Conservation (phyloP, 2,329 filamentous ascomycete species). For the Colletotrichum siamense region DNA sequence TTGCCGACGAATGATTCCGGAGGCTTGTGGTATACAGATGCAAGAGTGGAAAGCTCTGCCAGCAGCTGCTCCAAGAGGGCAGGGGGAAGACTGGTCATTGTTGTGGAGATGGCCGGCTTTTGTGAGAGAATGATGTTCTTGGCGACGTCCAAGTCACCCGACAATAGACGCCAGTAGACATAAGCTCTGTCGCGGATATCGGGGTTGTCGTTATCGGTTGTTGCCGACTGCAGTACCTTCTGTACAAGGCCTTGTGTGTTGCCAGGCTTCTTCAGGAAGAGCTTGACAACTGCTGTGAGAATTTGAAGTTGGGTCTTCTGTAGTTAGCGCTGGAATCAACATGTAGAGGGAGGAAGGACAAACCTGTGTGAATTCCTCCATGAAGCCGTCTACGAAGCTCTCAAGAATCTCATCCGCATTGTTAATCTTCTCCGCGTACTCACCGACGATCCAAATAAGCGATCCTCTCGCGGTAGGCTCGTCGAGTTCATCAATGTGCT, state of each 20-base stretch:
- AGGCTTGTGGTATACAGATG: slow-evolving; percentile 98
- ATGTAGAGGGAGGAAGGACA: slow-evolving; percentile 28
- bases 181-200: slow-evolving; percentile 97
- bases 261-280: slow-evolving; percentile 96
- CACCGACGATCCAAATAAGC: slow-evolving; percentile 98
- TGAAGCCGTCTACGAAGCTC: slow-evolving; percentile 91
- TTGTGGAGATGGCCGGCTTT: slow-evolving; percentile 92
- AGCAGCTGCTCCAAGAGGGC: slow-evolving; percentile 89
- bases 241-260: slow-evolving; percentile 91
- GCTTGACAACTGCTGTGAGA: slow-evolving; percentile 93
- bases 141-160: slow-evolving; percentile 87
- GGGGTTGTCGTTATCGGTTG: slow-evolving; percentile 94
- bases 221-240: slow-evolving; percentile 91
- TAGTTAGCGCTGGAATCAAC: slow-evolving; percentile 15
- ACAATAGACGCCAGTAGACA: slow-evolving; percentile 96
- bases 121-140: slow-evolving; percentile 91
- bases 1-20: slow-evolving; percentile 98
- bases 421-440: slow-evolving; percentile 98
- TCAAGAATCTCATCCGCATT: slow-evolving; percentile 95
- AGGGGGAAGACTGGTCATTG: slow-evolving; percentile 87
- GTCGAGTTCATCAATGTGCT: slow-evolving; percentile 96
- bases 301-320: slow-evolving; percentile 93
- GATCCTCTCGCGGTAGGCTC: slow-evolving; percentile 90
- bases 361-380: slow-evolving; percentile 95
- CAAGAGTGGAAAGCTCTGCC: slow-evolving; percentile 88